Percentiles rank a stretch among this genome's conserved stretches.
These are phyloP conservation scores for Shiraia sp. DNA, from an alignment of 2,329 filamentous ascomycete species.

Conservation along the genomic window DNA sequence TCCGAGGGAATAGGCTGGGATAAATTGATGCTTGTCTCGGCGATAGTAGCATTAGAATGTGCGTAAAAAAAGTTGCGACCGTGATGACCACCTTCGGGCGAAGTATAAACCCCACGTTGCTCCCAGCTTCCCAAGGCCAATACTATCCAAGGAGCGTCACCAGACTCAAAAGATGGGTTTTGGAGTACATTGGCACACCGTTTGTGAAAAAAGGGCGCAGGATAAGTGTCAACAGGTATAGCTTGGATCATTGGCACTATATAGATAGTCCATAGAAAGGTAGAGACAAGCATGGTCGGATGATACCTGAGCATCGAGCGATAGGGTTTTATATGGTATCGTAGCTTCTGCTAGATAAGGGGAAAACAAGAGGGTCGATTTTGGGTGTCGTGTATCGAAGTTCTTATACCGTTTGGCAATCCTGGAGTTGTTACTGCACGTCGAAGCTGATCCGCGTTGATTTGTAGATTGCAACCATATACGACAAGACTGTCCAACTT, in stretches of 20 bases:
- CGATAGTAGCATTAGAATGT: constrained; percentile 13
- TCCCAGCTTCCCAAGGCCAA: constrained; percentile 22
- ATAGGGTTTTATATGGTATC: too few relatives aligned
- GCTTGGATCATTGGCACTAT: constrained; percentile 2
- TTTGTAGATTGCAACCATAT: too few relatives aligned
- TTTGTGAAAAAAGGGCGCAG: constrained; percentile 4
- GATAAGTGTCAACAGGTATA: neutral
- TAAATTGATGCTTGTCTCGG: constrained; percentile 12
- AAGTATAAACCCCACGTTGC: constrained; percentile 5
- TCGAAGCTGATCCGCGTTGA: too few relatives aligned
- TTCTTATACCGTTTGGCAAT: too few relatives aligned
- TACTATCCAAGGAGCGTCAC: constrained; percentile 15
- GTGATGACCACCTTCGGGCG: constrained; percentile 6
- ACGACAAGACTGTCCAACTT: too few relatives aligned
- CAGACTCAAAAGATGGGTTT: constrained; percentile 25
- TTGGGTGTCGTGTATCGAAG: too few relatives aligned
- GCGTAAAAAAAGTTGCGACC: constrained; percentile 12
- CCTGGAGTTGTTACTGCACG: too few relatives aligned
- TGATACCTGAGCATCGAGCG: too few relatives aligned
- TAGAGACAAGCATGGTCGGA: too few relatives aligned
- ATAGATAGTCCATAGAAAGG: constrained; percentile 5
- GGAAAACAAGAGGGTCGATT: too few relatives aligned
- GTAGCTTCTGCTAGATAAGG: too few relatives aligned
- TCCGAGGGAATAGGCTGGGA: constrained; percentile 17
- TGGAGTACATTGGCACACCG: constrained; percentile 15